These are phyloP conservation scores for Colletotrichum eremochloae DNA, from an alignment of 2,329 filamentous ascomycete genomes.

Conservation along the genomic window DNA sequence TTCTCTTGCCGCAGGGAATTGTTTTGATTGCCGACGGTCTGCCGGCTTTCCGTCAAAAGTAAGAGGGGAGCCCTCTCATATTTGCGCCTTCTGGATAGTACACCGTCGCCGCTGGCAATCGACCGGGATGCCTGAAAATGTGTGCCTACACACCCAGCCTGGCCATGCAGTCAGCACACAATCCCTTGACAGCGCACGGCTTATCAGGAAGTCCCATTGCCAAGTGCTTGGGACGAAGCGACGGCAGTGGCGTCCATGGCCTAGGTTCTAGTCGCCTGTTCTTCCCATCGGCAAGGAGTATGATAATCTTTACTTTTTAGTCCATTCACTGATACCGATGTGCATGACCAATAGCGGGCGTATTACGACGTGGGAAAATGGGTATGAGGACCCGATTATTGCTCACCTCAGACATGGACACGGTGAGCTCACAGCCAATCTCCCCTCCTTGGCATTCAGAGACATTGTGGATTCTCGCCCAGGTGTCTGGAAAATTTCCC, in stretches of 20 bases:
- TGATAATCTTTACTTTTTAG: not conserved
- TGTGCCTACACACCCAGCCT: slow-evolving; percentile 7
- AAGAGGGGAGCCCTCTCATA: not conserved
- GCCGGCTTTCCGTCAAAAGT: not conserved
- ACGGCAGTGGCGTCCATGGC: not conserved
- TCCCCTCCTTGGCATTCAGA: not conserved
- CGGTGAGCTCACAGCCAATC: not conserved
- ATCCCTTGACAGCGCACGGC: not conserved
- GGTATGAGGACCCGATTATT: not conserved
- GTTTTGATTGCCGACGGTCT: not conserved
- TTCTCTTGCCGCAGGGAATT: not conserved
- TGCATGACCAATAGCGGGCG: not conserved
- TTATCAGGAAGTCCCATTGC: slow-evolving; percentile 18
- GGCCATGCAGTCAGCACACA: slow-evolving; percentile 1
- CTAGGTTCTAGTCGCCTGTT: not conserved
- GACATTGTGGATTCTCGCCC: not conserved
- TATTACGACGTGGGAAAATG: not conserved
- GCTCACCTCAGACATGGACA: not conserved
- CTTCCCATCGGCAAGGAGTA: not conserved
- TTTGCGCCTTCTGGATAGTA: not conserved
- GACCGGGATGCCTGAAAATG: not conserved
- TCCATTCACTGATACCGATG: not conserved
- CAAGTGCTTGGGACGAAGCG: not conserved
- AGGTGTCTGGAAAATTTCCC: not conserved
- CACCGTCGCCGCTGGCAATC: not conserved